Evolutionary conservation across 148 eudicot species (phyloP), one percentile per base, ranked within the genome.

Genomic region (Mesembryanthemum crystallinum): DNA sequence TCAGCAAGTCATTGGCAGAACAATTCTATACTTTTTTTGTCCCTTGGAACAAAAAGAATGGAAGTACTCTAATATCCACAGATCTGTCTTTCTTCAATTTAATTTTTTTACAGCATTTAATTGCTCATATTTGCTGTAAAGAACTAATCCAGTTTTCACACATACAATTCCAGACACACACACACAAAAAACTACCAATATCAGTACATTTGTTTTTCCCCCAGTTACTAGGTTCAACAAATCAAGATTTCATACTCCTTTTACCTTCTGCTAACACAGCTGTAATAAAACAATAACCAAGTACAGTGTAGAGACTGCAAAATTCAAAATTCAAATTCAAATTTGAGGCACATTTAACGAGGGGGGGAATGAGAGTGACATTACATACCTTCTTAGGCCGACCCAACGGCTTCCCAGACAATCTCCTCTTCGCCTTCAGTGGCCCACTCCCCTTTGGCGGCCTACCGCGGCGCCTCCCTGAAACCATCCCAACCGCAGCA

Each of bases 361-460:
- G 30, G 64, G 52, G 25, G 3, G 23, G 1, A 77, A 59, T 12
- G 12, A 33, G 20, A 8, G 7, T 28, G 18, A 33, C 29, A 43
- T 15, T 15, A 24, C 32, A 23, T 65, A 80, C 86, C 86, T 83
- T 83, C 81, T 54, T 80, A 9, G 86, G 86, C 37, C 87, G 73
- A 58, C 87, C 87, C 30, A 66, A 29, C 25, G 76, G 84, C 70
- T 78, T 78, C 32, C 87, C 82, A 71, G 57, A 23, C 64, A 52
- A 63, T 24, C n/a, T 58, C 39, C 73, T 82, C 76, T 5, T 20
- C 54, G 42, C 79, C 47, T 82, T 78, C n/a, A 70, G 81, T 57
- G 39, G 66, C 3, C 85, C 83, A 15, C 69, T 68, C 67, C 82
- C 33, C 57, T 73, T 73, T 0, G 83, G 69, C 21, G 84, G 86